Conservation (phyloP, 192 early-diverging fungal species). For the Entomortierella parvispora region DNA sequence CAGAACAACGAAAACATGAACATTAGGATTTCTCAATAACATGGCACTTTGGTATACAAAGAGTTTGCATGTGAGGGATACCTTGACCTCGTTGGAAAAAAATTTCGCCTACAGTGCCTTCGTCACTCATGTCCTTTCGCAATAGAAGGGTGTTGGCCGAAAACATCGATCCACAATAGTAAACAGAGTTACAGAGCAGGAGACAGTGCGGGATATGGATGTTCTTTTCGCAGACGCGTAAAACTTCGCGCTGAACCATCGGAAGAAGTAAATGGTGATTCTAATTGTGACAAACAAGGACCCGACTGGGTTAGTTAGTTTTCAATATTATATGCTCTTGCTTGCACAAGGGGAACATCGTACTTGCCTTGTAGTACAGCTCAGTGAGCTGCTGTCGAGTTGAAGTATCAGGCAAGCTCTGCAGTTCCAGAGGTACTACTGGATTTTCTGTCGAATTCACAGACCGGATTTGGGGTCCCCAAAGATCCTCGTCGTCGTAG, state of each 20-base stretch:
- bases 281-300: constrained; percentile 2
- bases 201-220: constrained; percentile 47
- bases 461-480: constrained; percentile 8
- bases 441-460: neutral
- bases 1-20: neutral
- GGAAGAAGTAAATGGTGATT: constrained; percentile 35
- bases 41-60: neutral
- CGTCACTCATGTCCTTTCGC: constrained; percentile 35
- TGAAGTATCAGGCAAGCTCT: constrained; percentile 12
- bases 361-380: constrained; percentile 23
- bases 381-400: constrained; percentile 11
- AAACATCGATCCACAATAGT: constrained; percentile 28
- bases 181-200: constrained; percentile 47
- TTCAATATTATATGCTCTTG: too few species aligned
- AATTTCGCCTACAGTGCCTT: constrained; percentile 44
- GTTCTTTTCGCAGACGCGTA: constrained; percentile 45
- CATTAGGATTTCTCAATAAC: neutral
- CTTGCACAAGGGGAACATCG: too few species aligned
- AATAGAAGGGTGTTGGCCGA: constrained; percentile 18
- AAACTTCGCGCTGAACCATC: constrained; percentile 44
- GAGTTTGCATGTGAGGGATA: neutral
- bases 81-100: constrained; percentile 44
- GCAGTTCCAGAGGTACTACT: constrained; percentile 5
- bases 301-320: neutral
- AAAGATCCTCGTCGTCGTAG: constrained; percentile 19